Percentiles rank a stretch among this genome's conserved stretches.
phyloP scores from a whole-genome alignment of 2,329 filamentous ascomycete species.

The Alternaria brassicicola region DNA sequence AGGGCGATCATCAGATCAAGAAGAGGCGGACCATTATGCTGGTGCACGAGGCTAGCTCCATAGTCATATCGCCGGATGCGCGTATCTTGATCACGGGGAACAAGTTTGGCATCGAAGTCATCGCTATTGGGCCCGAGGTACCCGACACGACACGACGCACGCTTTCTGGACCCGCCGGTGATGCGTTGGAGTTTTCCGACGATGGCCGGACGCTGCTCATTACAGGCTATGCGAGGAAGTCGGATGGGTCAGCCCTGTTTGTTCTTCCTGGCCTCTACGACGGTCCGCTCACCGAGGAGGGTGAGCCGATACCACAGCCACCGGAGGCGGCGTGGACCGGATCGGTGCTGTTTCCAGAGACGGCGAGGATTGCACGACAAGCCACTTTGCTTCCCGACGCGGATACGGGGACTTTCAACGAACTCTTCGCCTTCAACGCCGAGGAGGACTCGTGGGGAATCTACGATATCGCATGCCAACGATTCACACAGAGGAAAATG shows the following conservation, averaged over 20 bases:
- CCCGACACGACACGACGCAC: conserved; percentile 44
- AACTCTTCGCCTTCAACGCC: conserved; percentile 51
- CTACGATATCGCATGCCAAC: conserved; percentile 47
- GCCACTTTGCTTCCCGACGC: conserved; percentile 49
- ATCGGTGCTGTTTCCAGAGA: conserved; percentile 51
- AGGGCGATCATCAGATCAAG: conserved; percentile 60
- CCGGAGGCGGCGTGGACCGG: conserved; percentile 49
- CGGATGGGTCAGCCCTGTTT: conserved; percentile 46
- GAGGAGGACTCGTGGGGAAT: conserved; percentile 51
- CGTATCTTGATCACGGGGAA: conserved; percentile 84
- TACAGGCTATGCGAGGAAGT: conserved; percentile 46
- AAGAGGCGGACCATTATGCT: conserved; percentile 75
- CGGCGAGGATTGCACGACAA: conserved; percentile 46
- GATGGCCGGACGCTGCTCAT: conserved; percentile 49
- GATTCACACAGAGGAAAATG: conserved; percentile 49
- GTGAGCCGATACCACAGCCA: conserved; percentile 45
- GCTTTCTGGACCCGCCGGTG: conserved; percentile 46
- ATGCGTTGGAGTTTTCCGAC: conserved; percentile 49
- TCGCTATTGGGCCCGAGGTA: conserved; percentile 70
- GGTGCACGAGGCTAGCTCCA: conserved; percentile 77
- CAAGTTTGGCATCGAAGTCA: conserved; percentile 86
- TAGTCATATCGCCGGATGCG: conserved; percentile 81
- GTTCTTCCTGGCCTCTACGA: conserved; percentile 49
- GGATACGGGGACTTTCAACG: conserved; percentile 47
- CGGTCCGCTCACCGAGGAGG: conserved; percentile 49